Evolutionary conservation across 257 asterid genomes (phyloP).

Genomic region (Striga asiatica): DNA sequence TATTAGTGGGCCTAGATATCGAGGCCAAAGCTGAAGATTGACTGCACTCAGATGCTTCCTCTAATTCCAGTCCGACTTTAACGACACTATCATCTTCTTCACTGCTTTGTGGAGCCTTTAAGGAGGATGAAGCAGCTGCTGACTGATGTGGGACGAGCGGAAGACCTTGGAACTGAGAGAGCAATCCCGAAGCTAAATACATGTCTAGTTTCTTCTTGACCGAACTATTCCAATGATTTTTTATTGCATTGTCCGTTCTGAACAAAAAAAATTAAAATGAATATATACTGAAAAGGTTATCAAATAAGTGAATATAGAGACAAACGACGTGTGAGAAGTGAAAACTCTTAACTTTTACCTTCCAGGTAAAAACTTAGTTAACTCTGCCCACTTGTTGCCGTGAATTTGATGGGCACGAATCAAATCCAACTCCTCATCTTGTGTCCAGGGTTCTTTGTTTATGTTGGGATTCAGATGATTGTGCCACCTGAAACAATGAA

Average conservation of each 20-base stretch:
- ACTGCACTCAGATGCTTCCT: conserved; percentile 88
- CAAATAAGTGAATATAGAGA: conserved; percentile 1
- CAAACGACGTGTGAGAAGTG: background rate
- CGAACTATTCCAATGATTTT: conserved; percentile 98
- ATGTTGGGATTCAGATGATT: conserved; percentile 95
- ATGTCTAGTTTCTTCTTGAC: conserved; percentile 90
- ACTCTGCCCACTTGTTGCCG: conserved; percentile 99
- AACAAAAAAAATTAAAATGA: conserved; percentile 17
- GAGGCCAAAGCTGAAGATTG: conserved; percentile 50
- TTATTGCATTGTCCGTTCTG: conserved; percentile 96
- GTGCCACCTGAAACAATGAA: conserved; percentile 73
- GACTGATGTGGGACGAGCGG: conserved; percentile 45
- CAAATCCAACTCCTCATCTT: conserved; percentile 80
- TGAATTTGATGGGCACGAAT: conserved; percentile 84
- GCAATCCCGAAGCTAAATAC: conserved; percentile 81
- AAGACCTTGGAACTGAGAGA: conserved; percentile 60
- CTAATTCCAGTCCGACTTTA: conserved; percentile 46
- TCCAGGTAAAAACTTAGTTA: conserved; percentile 89
- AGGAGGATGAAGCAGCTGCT: conserved; percentile 41
- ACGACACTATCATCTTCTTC: conserved; percentile 66
- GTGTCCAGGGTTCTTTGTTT: conserved; percentile 97
- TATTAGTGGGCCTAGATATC: conserved; percentile 43
- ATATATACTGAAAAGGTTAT: conserved; percentile 15
- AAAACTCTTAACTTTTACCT: conserved; percentile 42
- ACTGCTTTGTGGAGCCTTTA: conserved; percentile 61